Percentiles rank a stretch among this genome's conserved stretches.
Evolutionary conservation across 2,329 filamentous ascomycete species (phyloP).

Genomic region (Epichloe sibirici): DNA sequence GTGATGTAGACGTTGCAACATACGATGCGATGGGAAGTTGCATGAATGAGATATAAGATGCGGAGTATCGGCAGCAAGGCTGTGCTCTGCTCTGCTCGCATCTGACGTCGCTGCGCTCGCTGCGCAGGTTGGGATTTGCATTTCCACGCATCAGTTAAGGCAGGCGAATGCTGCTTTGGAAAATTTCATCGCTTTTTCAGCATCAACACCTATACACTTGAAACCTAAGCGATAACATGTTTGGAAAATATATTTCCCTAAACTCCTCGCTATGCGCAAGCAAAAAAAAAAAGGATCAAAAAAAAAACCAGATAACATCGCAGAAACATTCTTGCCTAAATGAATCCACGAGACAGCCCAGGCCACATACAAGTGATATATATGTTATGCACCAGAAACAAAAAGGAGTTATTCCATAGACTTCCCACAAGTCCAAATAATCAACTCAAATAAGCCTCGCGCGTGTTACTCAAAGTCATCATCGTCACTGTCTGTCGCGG

Average conservation of each 20-base stretch:
- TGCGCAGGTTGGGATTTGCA: too few relatives aligned
- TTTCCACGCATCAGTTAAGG: too few relatives aligned
- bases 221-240: background rate
- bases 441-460: background rate
- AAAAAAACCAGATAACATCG: background rate
- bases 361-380: background rate
- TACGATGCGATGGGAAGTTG: background rate
- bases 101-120: too few relatives aligned
- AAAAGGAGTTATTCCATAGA: constrained; percentile 5
- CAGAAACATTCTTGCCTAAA: background rate
- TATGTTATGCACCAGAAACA: background rate
- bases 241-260: background rate
- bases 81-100: too few relatives aligned
- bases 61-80: background rate
- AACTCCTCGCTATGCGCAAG: constrained; percentile 3
- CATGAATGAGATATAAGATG: background rate
- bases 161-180: too few relatives aligned
- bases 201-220: background rate
- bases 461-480: constrained; percentile 25
- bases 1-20: too few relatives aligned
- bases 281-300: background rate
- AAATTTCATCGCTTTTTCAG: background rate
- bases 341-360: background rate
- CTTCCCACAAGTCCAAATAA: constrained; percentile 4
- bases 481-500: constrained; percentile 36